Evolutionary conservation across 1,284 basidiomycete genomes (phyloP).

Genomic region (Cystobasidium sp.): DNA sequence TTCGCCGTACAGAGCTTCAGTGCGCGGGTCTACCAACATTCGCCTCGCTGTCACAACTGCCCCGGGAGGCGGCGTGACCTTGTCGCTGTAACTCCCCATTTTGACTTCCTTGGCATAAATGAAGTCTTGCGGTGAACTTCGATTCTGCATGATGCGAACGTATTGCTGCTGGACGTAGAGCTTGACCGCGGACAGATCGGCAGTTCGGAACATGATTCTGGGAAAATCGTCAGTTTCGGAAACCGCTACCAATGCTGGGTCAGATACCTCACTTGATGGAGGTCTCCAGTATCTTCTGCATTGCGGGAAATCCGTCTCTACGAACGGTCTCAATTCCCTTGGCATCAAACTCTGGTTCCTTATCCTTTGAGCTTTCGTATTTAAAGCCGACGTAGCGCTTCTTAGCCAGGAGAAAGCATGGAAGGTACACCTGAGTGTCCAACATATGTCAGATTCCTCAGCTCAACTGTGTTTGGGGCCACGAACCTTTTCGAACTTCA

Average conservation of each 20-base stretch:
- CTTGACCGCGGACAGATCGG: conserved; percentile 87
- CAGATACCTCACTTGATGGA: conserved; percentile 70
- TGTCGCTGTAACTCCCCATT: conserved; percentile 86
- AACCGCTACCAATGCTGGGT: neutral
- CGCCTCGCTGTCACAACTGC: conserved; percentile 80
- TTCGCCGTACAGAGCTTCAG: conserved; percentile 89
- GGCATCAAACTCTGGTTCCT: conserved; percentile 83
- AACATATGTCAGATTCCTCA: neutral
- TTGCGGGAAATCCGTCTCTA: conserved; percentile 83
- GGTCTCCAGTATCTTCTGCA: conserved; percentile 85
- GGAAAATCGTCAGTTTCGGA: conserved; percentile 3
- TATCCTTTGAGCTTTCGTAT: conserved; percentile 80
- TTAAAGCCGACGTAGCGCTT: conserved; percentile 97
- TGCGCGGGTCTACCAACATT: conserved; percentile 74
- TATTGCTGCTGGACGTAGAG: conserved; percentile 84
- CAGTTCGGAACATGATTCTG: conserved; percentile 84
- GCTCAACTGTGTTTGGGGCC: neutral
- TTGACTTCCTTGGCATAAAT: conserved; percentile 92
- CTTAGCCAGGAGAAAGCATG: conserved; percentile 91
- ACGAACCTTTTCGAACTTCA: conserved; percentile 93
- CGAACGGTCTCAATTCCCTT: conserved; percentile 98
- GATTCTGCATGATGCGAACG: conserved; percentile 80
- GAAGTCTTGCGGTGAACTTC: conserved; percentile 83
- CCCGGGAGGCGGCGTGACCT: conserved; percentile 83
- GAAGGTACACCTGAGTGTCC: conserved; percentile 77